phyloP scores from a whole-genome alignment of 495 filamentous ascomycete species.

The Xylaria acuta region DNA sequence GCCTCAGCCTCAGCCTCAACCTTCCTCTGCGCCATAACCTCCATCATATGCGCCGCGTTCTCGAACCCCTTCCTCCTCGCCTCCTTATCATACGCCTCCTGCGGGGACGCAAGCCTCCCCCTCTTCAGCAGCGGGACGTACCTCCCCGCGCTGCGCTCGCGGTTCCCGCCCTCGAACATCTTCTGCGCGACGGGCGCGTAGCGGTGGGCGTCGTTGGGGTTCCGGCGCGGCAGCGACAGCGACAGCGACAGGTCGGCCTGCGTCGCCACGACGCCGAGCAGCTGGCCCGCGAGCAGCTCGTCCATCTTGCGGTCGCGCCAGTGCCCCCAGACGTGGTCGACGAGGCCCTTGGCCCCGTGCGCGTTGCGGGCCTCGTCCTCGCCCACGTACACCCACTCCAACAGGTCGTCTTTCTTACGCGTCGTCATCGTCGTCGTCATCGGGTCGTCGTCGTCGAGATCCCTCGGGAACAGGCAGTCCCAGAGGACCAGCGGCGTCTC shows the following conservation, averaged over 20 bases:
- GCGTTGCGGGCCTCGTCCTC: slow-evolving; percentile 59
- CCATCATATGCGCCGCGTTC: slow-evolving; percentile 51
- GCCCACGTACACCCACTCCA: slow-evolving; percentile 79
- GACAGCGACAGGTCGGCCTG: slow-evolving; percentile 50
- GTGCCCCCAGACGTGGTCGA: slow-evolving; percentile 75
- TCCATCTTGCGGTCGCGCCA: slow-evolving; percentile 90
- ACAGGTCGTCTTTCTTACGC: no score
- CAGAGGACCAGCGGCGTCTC: slow-evolving; percentile 90
- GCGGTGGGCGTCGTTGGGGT: slow-evolving; percentile 27
- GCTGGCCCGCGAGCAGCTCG: slow-evolving; percentile 73
- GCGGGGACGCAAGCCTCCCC: slow-evolving; percentile 64
- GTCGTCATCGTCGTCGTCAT: no score
- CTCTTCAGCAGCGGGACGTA: slow-evolving; percentile 78
- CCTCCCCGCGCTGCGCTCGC: slow-evolving; percentile 61
- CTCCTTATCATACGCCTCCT: slow-evolving; percentile 79
- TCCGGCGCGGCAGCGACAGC: slow-evolving; percentile 2
- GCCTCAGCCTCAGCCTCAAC: slow-evolving; percentile 30
- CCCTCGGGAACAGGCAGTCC: slow-evolving; percentile 85
- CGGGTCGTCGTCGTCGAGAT: slow-evolving; percentile 49
- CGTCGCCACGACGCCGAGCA: slow-evolving; percentile 67
- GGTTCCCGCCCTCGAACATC: slow-evolving; percentile 75
- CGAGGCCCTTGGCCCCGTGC: slow-evolving; percentile 71
- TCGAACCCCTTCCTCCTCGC: slow-evolving; percentile 70
- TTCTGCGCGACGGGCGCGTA: slow-evolving; percentile 48
- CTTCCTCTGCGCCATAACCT: slow-evolving; percentile 37